Evolutionary conservation across 768 basidiomycete species (phyloP), one percentile per base, ranked within the genome.

Genomic region (Kwoniella sp.): DNA sequence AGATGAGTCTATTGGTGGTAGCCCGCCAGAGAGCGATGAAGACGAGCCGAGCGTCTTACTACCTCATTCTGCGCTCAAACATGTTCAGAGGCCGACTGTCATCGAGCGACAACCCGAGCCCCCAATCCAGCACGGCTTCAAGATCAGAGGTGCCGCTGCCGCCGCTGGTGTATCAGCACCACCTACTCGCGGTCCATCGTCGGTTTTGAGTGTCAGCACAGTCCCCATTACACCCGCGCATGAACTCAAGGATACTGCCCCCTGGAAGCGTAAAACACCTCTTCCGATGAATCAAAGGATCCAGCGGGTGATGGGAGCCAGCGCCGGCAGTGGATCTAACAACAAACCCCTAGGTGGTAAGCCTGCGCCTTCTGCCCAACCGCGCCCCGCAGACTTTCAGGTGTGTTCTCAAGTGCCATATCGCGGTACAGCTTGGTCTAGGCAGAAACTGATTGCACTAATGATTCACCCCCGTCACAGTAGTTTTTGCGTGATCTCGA

Each of bases 11-110:
- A 53, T 65, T 3, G 74, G 59, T 1, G 70, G 64, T 1, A 70
- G 66, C 48, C 74, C 74, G 25, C 70, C 72, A 4, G 56, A 63
- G 24, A 73, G 72, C 46, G 74, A 76, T 50, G 74, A 76, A 30
- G 72, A 72, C 33, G 60, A 71, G 12, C 74, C 72, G 1, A 69
- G 69, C 1, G 74, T 76, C 26, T 36, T 49, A 9, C 54, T 76
- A 0, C 74, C 71, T 37, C 74, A 76, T 47, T 71, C 66, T 4
- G 72, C 69, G 12, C 52, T 68, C n/a, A 69, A 69, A 24, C 50
- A 63, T 30, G 71, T 76, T 21, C 74, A 73, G 27, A 56, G 74
- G 12, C 71, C 71, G 2, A 60, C 65, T 1, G n/a, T 22, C 46
- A 58, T 69, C 53, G 55, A 63, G 25, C 19, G 6, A 22, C 22